Evolutionary conservation across 345 rosid genomes (phyloP).

Genomic region (Triadica sebifera): DNA sequence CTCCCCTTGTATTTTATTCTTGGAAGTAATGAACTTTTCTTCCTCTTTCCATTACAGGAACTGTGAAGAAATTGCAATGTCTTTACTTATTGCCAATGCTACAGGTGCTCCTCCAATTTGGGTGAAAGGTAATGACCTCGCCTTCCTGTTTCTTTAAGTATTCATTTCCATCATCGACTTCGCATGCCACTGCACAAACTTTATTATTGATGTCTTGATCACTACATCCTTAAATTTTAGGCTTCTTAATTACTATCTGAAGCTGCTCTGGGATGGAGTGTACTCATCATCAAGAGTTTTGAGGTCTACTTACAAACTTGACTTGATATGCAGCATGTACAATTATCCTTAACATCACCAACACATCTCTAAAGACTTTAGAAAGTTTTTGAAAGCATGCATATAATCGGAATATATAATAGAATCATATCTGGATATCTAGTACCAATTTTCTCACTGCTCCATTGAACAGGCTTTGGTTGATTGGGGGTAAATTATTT

Average conservation of each 20-base stretch:
- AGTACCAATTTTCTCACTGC: no score
- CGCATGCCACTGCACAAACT: neutral
- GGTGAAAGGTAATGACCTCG: conserved; percentile 31
- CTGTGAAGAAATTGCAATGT: conserved; percentile 41
- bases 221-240: neutral
- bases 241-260: neutral
- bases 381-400: no score
- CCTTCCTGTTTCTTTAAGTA: neutral
- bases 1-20: neutral
- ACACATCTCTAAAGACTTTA: no score
- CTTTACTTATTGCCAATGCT: conserved; percentile 34
- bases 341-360: neutral
- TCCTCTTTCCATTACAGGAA: conserved; percentile 13
- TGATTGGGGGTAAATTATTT: no score
- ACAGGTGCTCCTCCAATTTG: conserved; percentile 35
- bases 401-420: no score
- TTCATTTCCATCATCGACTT: neutral
- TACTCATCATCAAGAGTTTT: no score
- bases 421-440: no score
- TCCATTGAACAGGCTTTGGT: no score
- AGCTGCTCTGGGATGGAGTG: neutral
- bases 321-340: neutral
- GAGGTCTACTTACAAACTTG: neutral
- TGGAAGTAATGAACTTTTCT: neutral
- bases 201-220: neutral